A percentile compares a stretch with the other conserved stretches of the same genome.
These are phyloP conservation scores for Trypanosoma platydactyli DNA, from an alignment of 208 protist species.

Conservation along the genomic window DNA sequence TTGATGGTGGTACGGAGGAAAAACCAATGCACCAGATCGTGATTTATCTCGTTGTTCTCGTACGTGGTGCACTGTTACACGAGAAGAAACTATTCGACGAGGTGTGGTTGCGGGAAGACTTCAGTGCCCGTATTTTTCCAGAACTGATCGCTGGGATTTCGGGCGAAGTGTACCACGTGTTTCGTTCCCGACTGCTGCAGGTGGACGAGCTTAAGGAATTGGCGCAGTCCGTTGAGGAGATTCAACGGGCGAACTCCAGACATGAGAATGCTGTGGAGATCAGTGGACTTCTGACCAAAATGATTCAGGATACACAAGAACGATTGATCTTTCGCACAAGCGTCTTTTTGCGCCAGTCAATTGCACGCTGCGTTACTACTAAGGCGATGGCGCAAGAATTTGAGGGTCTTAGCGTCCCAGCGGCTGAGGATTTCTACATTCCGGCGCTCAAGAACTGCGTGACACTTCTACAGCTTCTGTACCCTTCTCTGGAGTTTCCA, in stretches of 20 bases:
- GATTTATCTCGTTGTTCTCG: conserved; percentile 47
- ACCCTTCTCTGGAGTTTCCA: conserved; percentile 80
- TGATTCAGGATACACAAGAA: conserved; percentile 89
- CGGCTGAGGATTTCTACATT: conserved; percentile 33
- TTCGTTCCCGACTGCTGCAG: conserved; percentile 76
- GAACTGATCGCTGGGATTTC: conserved; percentile 57
- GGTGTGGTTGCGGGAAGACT: conserved; percentile 82
- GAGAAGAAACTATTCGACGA: conserved; percentile 60
- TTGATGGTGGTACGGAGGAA: not conserved
- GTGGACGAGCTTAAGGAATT: conserved; percentile 78
- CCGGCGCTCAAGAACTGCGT: conserved; percentile 60
- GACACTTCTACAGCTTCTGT: conserved; percentile 63
- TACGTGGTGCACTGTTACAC: conserved; percentile 51
- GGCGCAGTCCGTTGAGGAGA: conserved; percentile 59
- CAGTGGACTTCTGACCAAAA: conserved; percentile 56
- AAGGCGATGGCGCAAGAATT: conserved; percentile 43
- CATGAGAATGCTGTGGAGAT: conserved; percentile 46
- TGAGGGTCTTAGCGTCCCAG: conserved; percentile 1
- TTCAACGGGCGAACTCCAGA: conserved; percentile 52
- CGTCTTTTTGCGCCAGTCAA: conserved; percentile 67
- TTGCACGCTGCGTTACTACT: conserved; percentile 42
- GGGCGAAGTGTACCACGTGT: conserved; percentile 78
- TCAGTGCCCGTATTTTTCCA: conserved; percentile 50
- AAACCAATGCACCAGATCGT: conserved; percentile 56
- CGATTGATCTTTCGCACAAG: conserved; percentile 81